These are phyloP conservation scores for Termitomyces sp. DNA, from an alignment of 768 basidiomycete species.

Conservation along the genomic window DNA sequence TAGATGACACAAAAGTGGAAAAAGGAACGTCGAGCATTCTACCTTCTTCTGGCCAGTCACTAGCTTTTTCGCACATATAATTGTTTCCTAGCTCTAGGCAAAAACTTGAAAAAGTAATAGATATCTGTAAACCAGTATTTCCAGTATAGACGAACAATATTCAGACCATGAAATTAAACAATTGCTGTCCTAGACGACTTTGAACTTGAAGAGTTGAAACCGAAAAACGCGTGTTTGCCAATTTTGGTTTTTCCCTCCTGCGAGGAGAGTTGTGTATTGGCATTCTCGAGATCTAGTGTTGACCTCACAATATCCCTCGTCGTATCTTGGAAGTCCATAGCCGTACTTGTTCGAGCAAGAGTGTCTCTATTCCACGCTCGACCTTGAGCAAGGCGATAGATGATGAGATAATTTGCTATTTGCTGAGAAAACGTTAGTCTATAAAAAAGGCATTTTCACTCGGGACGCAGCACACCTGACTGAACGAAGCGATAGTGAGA, in stretches of 20 bases:
- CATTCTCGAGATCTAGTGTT: background rate
- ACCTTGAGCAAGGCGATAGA: slow-evolving; percentile 33
- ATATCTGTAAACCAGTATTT: background rate
- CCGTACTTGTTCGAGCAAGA: slow-evolving; percentile 11
- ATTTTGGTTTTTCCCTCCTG: background rate
- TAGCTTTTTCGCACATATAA: background rate
- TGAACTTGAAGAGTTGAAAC: background rate
- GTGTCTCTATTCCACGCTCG: slow-evolving; percentile 30
- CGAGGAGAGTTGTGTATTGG: background rate
- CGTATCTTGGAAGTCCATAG: slow-evolving; percentile 2
- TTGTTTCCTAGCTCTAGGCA: background rate
- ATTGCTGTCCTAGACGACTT: background rate
- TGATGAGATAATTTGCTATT: slow-evolving; percentile 36
- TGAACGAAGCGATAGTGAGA: slow-evolving; percentile 25
- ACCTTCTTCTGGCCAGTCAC: slow-evolving; percentile 4
- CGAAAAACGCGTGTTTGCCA: background rate
- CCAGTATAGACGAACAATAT: background rate
- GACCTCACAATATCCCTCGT: background rate
- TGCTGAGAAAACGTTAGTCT: slow-evolving; percentile 13
- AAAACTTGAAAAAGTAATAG: background rate
- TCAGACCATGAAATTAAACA: background rate
- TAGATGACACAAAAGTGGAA: background rate
- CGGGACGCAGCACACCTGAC: slow-evolving; percentile 23
- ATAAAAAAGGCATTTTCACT: background rate
- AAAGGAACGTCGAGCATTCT: background rate